Evolutionary conservation across 129 eudicot genomes (phyloP), one percentile per base, ranked within the genome.

Genomic region (Artemisia tridentata): DNA sequence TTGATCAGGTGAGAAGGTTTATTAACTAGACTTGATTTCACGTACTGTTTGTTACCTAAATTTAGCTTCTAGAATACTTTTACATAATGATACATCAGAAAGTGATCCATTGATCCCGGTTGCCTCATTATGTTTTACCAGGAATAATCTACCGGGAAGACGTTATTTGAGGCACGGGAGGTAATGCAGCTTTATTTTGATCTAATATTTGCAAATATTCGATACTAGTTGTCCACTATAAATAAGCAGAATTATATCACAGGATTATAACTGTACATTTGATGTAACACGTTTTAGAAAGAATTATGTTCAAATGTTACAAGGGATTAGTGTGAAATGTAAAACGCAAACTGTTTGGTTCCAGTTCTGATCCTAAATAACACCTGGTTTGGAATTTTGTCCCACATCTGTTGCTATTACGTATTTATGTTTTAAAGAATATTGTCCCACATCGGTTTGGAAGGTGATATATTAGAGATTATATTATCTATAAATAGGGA

Each of bases 111-210:
- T 13, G 17, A 23, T 27, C 41, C 41, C 31, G 46, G 65, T 4
- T 60, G 29, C 65, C 48, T 16, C 12, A 58, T 72, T 46, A 47
- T 72, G 59, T 72, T 72, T 59, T 72, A 10, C 41, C 41, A 29
- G 70, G 63, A 62, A 61, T 17, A 14, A 11, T 31, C 62, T 16
- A 72, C 51, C 3, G 6, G 67, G 77, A 72, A 38, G 77, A 62
- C 54, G 69, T 48, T 61, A 18, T 72, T 61, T 48, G 49, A 72
- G 69, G 48, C 51, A 56, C 16, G 4, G 15, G 46, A 59, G 74
- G 74, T 29, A 60, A 58, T 14, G 17, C 25, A 63, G 11, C 12
- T 7, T 34, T 34, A 6, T n/a, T 5, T 15, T 0, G 8, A 41
- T 61, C 17, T 31, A 58, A 0, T 23, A 11, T 21, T 11, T 71